A percentile compares a stretch with the other conserved stretches of the same genome.
Conservation (phyloP, 805 yeast genomes). For the Cyberlindnera veronae region DNA sequence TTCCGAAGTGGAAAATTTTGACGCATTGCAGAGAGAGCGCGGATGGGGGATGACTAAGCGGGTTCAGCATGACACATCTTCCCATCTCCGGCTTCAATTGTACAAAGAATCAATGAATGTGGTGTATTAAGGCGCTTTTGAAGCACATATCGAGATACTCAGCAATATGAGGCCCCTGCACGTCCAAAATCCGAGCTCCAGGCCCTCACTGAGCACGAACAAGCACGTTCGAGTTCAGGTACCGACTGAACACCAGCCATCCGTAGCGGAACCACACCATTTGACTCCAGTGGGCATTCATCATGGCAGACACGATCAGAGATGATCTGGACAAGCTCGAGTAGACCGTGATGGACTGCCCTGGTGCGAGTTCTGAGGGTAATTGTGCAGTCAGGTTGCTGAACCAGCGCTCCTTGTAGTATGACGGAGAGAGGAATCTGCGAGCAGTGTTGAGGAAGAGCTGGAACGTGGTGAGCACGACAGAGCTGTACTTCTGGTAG, state of each 20-base stretch:
- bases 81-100: too few relatives aligned
- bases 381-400: background rate
- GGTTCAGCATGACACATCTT: too few relatives aligned
- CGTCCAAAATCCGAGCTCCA: too few relatives aligned
- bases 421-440: background rate
- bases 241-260: conserved; percentile 77
- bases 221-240: conserved; percentile 73
- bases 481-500: conserved; percentile 46
- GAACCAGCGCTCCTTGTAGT: background rate
- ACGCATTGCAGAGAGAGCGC: too few relatives aligned
- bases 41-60: too few relatives aligned
- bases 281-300: conserved; percentile 78
- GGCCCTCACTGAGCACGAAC: conserved; percentile 13
- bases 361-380: background rate
- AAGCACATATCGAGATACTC: too few relatives aligned
- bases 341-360: conserved; percentile 33
- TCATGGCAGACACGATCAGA: conserved; percentile 64
- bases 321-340: conserved; percentile 28
- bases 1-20: too few relatives aligned
- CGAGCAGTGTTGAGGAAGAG: background rate
- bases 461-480: conserved; percentile 22
- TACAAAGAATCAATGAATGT: too few relatives aligned
- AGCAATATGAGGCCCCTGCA: too few relatives aligned
- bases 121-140: too few relatives aligned
- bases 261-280: conserved; percentile 94